These are phyloP conservation scores for Domatiomyces catenatus DNA, from an alignment of 2,329 filamentous ascomycete species.

Conservation along the genomic window DNA sequence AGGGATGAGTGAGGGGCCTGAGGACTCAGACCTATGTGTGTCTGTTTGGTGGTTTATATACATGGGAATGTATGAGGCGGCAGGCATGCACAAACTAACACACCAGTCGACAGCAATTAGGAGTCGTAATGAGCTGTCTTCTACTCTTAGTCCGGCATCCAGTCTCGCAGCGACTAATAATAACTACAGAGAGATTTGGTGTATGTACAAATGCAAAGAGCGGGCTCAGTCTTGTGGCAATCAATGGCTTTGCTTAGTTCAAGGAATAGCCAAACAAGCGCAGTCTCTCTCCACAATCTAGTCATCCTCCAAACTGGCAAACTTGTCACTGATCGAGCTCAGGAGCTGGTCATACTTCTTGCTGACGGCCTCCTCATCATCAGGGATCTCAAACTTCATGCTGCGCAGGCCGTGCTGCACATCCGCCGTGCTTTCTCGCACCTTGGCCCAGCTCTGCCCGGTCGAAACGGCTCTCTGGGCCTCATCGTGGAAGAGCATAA, in stretches of 20 bases:
- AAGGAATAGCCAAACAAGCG: no score
- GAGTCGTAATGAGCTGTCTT: no score
- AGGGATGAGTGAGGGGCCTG: no score
- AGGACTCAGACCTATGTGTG: no score
- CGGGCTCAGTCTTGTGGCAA: no score
- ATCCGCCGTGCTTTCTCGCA: constrained; percentile 76
- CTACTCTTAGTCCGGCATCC: not conserved
- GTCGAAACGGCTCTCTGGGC: constrained; percentile 86
- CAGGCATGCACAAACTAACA: no score
- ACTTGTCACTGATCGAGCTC: constrained; percentile 90
- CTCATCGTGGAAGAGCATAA: constrained; percentile 97
- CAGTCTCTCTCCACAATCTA: constrained; percentile 31
- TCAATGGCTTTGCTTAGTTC: no score
- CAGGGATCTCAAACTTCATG: constrained; percentile 94
- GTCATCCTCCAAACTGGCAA: constrained; percentile 89
- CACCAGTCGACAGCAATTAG: no score
- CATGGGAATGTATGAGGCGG: no score
- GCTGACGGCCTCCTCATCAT: constrained; percentile 60
- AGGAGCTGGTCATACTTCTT: constrained; percentile 93
- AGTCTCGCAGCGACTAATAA: not conserved
- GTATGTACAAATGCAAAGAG: not conserved
- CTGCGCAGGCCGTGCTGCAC: constrained; percentile 71
- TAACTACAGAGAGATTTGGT: not conserved
- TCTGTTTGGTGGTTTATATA: no score
- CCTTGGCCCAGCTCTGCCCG: constrained; percentile 82